phyloP scores from a whole-genome alignment of 1,139 yeast genomes.

The Wickerhamiella infanticola region DNA sequence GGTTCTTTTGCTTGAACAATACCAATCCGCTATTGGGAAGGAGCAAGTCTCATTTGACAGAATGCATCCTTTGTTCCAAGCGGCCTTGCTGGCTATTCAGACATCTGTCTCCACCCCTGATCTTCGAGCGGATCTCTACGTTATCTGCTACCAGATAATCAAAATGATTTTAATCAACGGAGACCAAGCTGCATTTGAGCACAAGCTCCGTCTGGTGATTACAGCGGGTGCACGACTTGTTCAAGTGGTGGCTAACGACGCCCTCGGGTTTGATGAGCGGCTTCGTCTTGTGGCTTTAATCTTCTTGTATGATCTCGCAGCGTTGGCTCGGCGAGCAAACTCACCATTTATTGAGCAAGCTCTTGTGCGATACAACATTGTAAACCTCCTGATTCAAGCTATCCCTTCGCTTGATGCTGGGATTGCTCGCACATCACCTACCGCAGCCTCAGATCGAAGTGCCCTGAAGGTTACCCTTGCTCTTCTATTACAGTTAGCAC shows the following conservation, averaged over 20 bases:
- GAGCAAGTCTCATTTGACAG: slow-evolving; percentile 26
- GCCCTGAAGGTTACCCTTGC: slow-evolving; percentile 60
- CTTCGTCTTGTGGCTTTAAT: slow-evolving; percentile 64
- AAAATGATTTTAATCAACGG: slow-evolving; percentile 16
- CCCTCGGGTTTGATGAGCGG: slow-evolving; percentile 47
- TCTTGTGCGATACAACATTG: slow-evolving; percentile 48
- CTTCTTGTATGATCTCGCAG: slow-evolving; percentile 53
- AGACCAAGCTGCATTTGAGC: slow-evolving; percentile 24
- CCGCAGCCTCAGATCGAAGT: slow-evolving; percentile 52
- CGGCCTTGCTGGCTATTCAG: slow-evolving; percentile 58
- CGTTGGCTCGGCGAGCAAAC: slow-evolving; percentile 35
- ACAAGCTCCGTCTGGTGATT: slow-evolving; percentile 37
- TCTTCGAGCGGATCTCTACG: slow-evolving; percentile 65
- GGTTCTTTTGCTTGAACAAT: slow-evolving; percentile 52
- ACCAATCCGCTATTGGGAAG: slow-evolving; percentile 23
- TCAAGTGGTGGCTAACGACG: slow-evolving; percentile 57
- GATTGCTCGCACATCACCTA: slow-evolving; percentile 6
- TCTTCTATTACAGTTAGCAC: slow-evolving; percentile 58
- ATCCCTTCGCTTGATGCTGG: slow-evolving; percentile 55
- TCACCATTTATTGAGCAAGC: slow-evolving; percentile 45
- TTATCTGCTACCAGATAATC: slow-evolving; percentile 52
- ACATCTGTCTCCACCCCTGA: slow-evolving; percentile 52
- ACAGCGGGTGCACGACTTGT: slow-evolving; percentile 47
- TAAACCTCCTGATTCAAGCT: slow-evolving; percentile 49
- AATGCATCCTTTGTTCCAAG: slow-evolving; percentile 51